A percentile compares a stretch with the other conserved stretches of the same genome.
Conservation (phyloP, 345 rosid genomes). For the Draba incana region DNA sequence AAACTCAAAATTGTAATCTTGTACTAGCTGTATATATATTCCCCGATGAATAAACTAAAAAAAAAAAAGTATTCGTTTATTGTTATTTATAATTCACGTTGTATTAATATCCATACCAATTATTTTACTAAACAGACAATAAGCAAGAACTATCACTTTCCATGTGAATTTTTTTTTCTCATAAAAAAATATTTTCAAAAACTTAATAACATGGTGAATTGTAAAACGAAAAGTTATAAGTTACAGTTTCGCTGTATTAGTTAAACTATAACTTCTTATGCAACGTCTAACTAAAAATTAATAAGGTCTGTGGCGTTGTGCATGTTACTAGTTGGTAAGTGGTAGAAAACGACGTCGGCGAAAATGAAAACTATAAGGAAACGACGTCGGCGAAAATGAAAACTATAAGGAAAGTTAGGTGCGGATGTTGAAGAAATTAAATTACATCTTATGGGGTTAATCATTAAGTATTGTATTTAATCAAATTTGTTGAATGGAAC, state of each 20-base stretch:
- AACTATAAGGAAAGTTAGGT: constrained; percentile 27
- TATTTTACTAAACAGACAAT: too few relatives aligned
- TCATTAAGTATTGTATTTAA: constrained; percentile 26
- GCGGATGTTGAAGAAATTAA: constrained; percentile 17
- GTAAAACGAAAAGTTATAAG: too few relatives aligned
- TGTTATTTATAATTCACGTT: too few relatives aligned
- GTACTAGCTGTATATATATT: too few relatives aligned
- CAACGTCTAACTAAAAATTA: background rate
- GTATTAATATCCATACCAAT: too few relatives aligned
- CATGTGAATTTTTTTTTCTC: too few relatives aligned
- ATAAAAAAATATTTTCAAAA: too few relatives aligned
- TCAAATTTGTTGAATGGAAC: constrained; percentile 26
- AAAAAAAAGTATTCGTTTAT: too few relatives aligned
- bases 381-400: background rate
- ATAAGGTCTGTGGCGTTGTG: constrained; percentile 4
- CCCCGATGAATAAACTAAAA: too few relatives aligned
- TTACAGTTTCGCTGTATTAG: background rate
- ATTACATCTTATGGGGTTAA: constrained; percentile 22
- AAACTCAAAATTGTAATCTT: constrained; percentile 7
- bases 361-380: constrained; percentile 9
- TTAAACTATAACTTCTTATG: background rate
- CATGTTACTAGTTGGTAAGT: constrained; percentile 22
- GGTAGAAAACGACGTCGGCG: constrained; percentile 31
- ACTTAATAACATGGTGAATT: too few relatives aligned
- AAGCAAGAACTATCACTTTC: too few relatives aligned